Evolutionary conservation across 2,329 filamentous ascomycete genomes (phyloP).

Genomic region (Calycina herbarum): DNA sequence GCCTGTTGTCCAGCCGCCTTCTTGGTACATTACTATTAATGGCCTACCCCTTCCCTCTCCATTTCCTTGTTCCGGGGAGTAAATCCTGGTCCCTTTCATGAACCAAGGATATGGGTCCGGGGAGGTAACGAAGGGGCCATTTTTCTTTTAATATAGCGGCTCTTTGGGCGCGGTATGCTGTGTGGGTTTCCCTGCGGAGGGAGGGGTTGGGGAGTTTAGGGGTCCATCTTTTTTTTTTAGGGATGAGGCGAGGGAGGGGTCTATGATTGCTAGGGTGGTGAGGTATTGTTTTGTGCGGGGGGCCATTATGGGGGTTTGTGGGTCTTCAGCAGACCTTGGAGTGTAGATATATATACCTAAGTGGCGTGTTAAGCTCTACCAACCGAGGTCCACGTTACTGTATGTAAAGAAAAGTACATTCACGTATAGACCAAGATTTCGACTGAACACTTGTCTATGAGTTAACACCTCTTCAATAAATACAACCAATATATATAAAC

Average conservation of each 20-base stretch:
- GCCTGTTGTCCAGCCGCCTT: background rate
- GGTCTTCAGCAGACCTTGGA: too few relatives aligned
- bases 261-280: background rate
- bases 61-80: background rate
- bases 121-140: background rate
- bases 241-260: background rate
- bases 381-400: too few relatives aligned
- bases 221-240: background rate
- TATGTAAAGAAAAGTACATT: too few relatives aligned
- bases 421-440: too few relatives aligned
- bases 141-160: background rate
- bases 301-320: too few relatives aligned
- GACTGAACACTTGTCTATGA: too few relatives aligned
- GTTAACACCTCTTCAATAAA: background rate
- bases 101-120: background rate
- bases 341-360: too few relatives aligned
- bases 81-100: background rate
- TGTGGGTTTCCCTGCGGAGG: background rate
- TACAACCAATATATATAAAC: background rate
- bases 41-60: background rate
- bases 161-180: background rate
- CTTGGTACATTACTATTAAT: background rate
- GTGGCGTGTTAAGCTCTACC: too few relatives aligned
- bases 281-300: background rate
- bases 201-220: background rate